Conservation (phyloP, 257 asterid species). For the Solanum gracilifrons region DNA sequence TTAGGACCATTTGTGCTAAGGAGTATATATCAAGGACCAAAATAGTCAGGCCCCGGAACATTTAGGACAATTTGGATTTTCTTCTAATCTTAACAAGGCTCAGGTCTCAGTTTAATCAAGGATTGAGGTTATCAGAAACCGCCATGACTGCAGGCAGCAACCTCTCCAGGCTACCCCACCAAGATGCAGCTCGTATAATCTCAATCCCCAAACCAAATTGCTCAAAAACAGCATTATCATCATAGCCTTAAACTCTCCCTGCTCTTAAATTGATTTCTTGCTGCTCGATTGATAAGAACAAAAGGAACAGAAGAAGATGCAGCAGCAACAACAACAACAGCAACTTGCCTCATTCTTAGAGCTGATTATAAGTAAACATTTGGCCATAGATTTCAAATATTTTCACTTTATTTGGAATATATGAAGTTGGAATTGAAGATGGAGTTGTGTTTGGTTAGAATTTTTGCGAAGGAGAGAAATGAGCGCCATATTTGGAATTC, state of each 20-base stretch:
- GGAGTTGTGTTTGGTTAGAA: neutral
- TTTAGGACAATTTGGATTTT: neutral
- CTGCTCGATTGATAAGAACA: neutral
- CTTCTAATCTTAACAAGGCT: neutral
- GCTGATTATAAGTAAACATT: neutral
- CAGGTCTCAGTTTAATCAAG: neutral
- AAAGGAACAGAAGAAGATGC: neutral
- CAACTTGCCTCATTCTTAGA: neutral
- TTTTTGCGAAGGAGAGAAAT: neutral
- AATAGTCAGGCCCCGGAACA: neutral
- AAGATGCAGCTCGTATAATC: neutral
- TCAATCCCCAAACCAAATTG: neutral
- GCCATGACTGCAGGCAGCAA: neutral
- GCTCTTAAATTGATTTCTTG: neutral
- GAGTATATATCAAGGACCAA: neutral
- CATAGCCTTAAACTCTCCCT: neutral
- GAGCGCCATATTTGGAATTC: neutral
- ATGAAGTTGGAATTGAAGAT: neutral
- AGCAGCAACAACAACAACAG: neutral
- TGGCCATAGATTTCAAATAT: neutral
- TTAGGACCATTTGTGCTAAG: neutral
- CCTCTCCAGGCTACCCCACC: neutral
- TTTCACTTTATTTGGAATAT: neutral
- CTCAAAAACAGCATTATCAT: neutral
- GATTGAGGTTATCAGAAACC: neutral